Evolutionary conservation across 176 grass and related monocot species (phyloP), one percentile per base, ranked within the genome.

Genomic region (maize (Zea mays)): DNA sequence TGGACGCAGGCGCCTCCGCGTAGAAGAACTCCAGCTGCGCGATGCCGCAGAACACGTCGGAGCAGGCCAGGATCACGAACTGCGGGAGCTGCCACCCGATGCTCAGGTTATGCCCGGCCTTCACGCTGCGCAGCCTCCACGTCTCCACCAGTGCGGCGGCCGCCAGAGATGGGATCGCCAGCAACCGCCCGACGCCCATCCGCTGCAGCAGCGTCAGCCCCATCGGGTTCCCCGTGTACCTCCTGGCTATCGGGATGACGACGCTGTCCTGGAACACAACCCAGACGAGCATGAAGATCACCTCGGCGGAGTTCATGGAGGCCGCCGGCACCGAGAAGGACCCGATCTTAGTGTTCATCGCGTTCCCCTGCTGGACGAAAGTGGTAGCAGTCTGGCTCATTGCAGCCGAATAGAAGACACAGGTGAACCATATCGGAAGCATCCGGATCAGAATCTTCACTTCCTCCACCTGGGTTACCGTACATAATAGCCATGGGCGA

Each of bases 391-490:
- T 93, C 74, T 97, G 94, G 56, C 77, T 20, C 55, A 58, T 20
- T 1, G 90, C 82, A 10, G 90, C 93, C 5, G 90, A 66, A 37
- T 93, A 93, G 42, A 93, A 78, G 27, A 93, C 78, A 36, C 88
- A 84, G 12, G 91, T 93, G 15, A 77, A 35, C 90, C 88, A 93
- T 83, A 97, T 97, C 7, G 90, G 94, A 43, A 97, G 51, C 90
- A 97, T 91, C 42, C 94, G 83, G 5, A 89, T 58, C 64, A 97
- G 82, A 42, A 97, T 94, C 79, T 97, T 97, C 80, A 97, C 86
- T 66, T 93, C 90, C 88, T 97, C 94, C 37, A 94, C 91, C 83
- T 94, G 89, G n/a, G 85, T 85, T 12, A 94, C 87, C 8, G 87
- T 86, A 40, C 91, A 97, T 42, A 81, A 59, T 13, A 72, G 47